Evolutionary conservation across 441 rosid species (phyloP).

Genomic region (Pelargonium myrrhifolium): DNA sequence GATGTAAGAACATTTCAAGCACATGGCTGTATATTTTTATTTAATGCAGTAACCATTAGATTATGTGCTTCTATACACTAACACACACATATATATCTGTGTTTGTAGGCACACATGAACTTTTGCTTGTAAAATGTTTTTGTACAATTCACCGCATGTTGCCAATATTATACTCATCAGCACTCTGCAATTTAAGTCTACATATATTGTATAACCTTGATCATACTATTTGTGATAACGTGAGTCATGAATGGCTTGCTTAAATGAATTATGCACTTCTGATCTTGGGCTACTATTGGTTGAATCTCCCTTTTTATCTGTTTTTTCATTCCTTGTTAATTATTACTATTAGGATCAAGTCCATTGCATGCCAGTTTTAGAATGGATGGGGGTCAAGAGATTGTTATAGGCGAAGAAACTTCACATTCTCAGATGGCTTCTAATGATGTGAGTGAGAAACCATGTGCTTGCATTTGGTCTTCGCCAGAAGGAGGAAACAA

Average conservation of each 20-base stretch:
- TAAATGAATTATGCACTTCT: not conserved
- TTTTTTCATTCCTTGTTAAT: conserved; percentile 10
- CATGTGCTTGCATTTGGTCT: conserved; percentile 42
- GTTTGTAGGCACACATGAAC: too few species aligned
- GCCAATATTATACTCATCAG: too few species aligned
- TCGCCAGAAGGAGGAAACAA: conserved; percentile 57
- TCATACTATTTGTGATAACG: not conserved
- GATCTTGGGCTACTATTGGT: not conserved
- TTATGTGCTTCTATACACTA: too few species aligned
- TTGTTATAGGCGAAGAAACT: conserved; percentile 29
- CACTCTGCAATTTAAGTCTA: too few species aligned
- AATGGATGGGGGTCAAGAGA: conserved; percentile 41
- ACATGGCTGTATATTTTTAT: too few species aligned
- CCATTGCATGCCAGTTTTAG: conserved; percentile 34
- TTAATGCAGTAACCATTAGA: too few species aligned
- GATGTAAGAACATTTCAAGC: too few species aligned
- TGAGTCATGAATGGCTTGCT: not conserved
- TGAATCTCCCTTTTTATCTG: not conserved
- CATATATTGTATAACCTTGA: too few species aligned
- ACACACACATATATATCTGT: too few species aligned
- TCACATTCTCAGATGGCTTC: conserved; percentile 26
- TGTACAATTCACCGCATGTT: too few species aligned
- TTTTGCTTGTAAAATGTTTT: too few species aligned
- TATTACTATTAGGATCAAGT: conserved; percentile 40
- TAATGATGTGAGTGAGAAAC: conserved; percentile 28